Base-by-base conservation (phyloP, 164 flowering plant genomes). In the Vitis riparia region DNA sequence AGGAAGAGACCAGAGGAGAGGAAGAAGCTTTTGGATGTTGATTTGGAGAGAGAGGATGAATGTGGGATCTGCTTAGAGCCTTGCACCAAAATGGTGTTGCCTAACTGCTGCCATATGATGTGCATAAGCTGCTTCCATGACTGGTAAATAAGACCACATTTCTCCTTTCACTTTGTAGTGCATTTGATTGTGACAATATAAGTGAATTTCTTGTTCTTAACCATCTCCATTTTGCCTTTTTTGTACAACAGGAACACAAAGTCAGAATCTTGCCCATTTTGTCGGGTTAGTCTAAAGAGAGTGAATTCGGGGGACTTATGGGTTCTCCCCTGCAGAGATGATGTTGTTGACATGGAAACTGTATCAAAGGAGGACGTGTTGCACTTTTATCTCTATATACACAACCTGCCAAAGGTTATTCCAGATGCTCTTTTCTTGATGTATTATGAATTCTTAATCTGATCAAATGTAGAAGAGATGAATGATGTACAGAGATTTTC, bases 101-200 rank as follows among this genome's bases (percentile, higher is more conserved):
- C 99, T 51, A 84, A 78, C 55, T 94, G 98, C 79, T 90, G 93
- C 68, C 99, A 94, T 72, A 84, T 88, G 4, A 88, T 94, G 95
- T 94, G 98, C 84, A 92, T 90, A 66, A 91, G 83, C 55, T 94
- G 99, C 85, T 94, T 84, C 74, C 87, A 75, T 1, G 88, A 91
- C 76, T 92, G 98, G 98, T 93, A 87, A 77, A 3, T 3, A 68
- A 29, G 70, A 59, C 47, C 44, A 17, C 11, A 57, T 15, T 55
- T 9, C 19, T 7, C 29, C 9, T 56, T 7, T 37, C 7, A 37
- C 44, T 37, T 37, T 37, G 5, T 37, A 5, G 44, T 37, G 5
- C 7, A 2, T 37, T 37, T 37, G 44, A 37, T 37, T 37, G 7
- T 37, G 44, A 37, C 7, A 37, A 37, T 37, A 6, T 2, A 6